These are phyloP conservation scores for Hanseniaspora lindneri DNA, from an alignment of 805 yeast genomes.

Conservation along the genomic window DNA sequence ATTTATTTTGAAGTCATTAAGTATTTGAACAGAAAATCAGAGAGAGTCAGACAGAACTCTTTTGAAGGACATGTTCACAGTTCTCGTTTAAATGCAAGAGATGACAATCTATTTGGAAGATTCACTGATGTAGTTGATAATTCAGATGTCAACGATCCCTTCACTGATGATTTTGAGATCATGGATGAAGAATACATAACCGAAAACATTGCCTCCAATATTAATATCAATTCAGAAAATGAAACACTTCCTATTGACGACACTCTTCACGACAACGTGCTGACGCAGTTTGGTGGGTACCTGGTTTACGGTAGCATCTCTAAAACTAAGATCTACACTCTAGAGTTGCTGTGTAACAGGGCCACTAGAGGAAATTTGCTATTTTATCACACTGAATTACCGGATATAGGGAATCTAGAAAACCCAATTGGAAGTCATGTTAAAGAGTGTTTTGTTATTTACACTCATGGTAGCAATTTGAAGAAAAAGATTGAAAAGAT, in stretches of 20 bases:
- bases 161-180: slow-evolving; percentile 12
- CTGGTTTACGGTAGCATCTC: slow-evolving; percentile 65
- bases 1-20: slow-evolving; percentile 41
- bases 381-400: slow-evolving; percentile 54
- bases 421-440: slow-evolving; percentile 17
- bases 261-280: slow-evolving; percentile 9
- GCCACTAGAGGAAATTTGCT: slow-evolving; percentile 83
- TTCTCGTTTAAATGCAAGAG: slow-evolving; percentile 19
- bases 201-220: slow-evolving; percentile 23
- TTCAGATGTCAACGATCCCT: slow-evolving; percentile 14
- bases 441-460: slow-evolving; percentile 76
- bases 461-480: slow-evolving; percentile 78
- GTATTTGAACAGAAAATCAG: slow-evolving; percentile 33
- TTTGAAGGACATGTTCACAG: slow-evolving; percentile 20
- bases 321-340: slow-evolving; percentile 51
- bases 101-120: slow-evolving; percentile 16
- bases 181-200: slow-evolving; percentile 19
- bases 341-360: slow-evolving; percentile 84
- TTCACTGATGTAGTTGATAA: slow-evolving; percentile 14
- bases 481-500: slow-evolving; percentile 64
- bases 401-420: not conserved
- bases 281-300: slow-evolving; percentile 17
- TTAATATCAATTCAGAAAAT: slow-evolving; percentile 32
- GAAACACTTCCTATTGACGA: slow-evolving; percentile 20
- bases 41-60: slow-evolving; percentile 22